Evolutionary conservation across 148 eudicot species (phyloP).

Genomic region (Rhododendron ovatum): DNA sequence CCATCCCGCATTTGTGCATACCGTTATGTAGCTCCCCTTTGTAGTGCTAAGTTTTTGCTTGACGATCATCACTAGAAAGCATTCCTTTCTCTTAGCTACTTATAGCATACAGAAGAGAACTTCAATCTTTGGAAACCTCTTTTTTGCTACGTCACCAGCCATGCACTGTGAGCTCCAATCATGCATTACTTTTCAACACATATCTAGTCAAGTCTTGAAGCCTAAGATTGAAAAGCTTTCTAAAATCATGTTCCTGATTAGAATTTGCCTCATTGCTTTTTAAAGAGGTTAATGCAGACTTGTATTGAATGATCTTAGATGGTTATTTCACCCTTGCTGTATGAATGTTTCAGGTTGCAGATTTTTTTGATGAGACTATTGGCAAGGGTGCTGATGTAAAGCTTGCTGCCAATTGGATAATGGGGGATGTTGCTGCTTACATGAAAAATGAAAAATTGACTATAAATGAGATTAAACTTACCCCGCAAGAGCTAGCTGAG

Average conservation of each 20-base stretch:
- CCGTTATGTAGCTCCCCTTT: neutral
- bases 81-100: conserved; percentile 1
- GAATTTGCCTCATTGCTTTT: neutral
- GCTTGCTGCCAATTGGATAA: conserved; percentile 95
- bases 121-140: no score
- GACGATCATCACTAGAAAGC: neutral
- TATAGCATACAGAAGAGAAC: neutral
- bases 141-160: neutral
- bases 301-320: neutral
- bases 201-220: neutral
- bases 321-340: neutral
- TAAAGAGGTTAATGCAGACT: neutral
- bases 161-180: neutral
- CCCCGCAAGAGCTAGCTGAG: conserved; percentile 74
- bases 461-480: conserved; percentile 70
- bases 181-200: neutral
- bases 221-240: neutral
- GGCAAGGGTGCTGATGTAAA: conserved; percentile 73
- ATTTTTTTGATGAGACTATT: conserved; percentile 79
- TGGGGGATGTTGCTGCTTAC: conserved; percentile 96
- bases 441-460: conserved; percentile 75
- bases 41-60: neutral
- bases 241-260: neutral
- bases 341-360: conserved; percentile 64
- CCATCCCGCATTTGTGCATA: neutral